These are phyloP conservation scores for Pelargonium australe DNA, from an alignment of 441 rosid genomes.

Conservation along the genomic window DNA sequence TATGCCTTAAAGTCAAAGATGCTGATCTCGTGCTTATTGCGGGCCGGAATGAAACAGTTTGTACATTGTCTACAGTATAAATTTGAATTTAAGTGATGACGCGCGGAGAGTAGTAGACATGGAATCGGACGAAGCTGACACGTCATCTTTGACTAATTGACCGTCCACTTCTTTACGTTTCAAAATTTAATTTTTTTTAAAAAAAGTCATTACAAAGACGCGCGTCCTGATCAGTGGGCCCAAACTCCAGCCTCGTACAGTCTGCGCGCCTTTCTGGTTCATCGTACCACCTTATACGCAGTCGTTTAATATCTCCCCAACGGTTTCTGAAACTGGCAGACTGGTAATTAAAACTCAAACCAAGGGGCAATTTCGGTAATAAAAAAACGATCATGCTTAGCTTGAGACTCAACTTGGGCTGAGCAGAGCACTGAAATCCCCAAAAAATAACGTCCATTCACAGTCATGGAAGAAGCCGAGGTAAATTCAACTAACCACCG, in stretches of 20 bases:
- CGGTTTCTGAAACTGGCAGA: neutral
- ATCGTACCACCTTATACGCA: neutral
- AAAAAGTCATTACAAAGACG: neutral
- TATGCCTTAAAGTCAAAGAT: too few species aligned
- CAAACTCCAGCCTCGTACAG: neutral
- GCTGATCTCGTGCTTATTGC: too few species aligned
- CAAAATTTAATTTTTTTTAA: too few species aligned
- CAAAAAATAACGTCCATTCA: neutral
- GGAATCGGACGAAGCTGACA: neutral
- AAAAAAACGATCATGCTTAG: neutral
- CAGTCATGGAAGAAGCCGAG: slow-evolving; percentile 4
- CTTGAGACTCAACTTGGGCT: neutral
- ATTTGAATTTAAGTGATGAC: neutral
- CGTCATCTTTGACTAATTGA: neutral
- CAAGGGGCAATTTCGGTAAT: neutral
- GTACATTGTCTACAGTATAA: neutral
- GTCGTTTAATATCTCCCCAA: neutral
- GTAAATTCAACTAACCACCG: neutral
- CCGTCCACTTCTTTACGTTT: neutral
- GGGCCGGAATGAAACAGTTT: too few species aligned
- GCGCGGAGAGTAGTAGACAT: neutral
- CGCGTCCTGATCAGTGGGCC: slow-evolving; percentile 8
- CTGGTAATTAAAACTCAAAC: neutral
- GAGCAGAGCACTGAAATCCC: neutral
- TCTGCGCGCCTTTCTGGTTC: neutral